Evolutionary conservation across 2,329 filamentous ascomycete species (phyloP), one percentile per base, ranked within the genome.

Genomic region (Lachnellula occidentalis): DNA sequence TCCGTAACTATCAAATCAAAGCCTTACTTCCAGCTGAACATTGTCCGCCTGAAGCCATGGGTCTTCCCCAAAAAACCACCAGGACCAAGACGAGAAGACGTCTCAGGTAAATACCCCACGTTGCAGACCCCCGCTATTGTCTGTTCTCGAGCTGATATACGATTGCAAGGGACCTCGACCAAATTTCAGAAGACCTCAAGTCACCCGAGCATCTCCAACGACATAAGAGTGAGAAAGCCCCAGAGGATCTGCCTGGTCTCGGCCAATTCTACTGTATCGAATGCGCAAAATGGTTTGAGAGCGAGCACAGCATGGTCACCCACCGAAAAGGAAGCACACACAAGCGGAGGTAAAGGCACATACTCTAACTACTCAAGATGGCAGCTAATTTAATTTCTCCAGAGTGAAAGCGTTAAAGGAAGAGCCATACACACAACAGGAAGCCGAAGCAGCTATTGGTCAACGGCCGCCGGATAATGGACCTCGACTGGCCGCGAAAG

Each of bases 271-370:
- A 96, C 73, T 99, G 94, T 72, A 78, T 87, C 15, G 88, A 96
- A 72, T 99, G 94, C 72, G 87, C 94, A 59, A 97, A 95, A 75
- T 97, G 90, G 87, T 97, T 95, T 71, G 92, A 97, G 71, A 87
- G 85, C 48, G 88, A 94, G 62, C 72, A 80, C 64, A 95, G 89
- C 64, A 76, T 95, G 55, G 77, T 79, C 36, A 78, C 82, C 27
- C 94, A 99, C 73, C 78, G 78, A 54, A 90, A 87, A 71, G 90
- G 90, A 64, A 99, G 96, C 75, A 90, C 89, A 61, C 94, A 99
- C 74, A 96, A 92, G 81, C 83, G 91, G 76, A 87, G 88, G 89
- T 90, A 68, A 61, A 48, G 24, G 14, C 24, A 8, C 14, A 14
- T 48, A 36, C 27, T 24, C 9, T 42, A 39, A 9, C 21, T 31